phyloP scores from a whole-genome alignment of 495 filamentous ascomycete species.

The Cercophora newfieldiana region DNA sequence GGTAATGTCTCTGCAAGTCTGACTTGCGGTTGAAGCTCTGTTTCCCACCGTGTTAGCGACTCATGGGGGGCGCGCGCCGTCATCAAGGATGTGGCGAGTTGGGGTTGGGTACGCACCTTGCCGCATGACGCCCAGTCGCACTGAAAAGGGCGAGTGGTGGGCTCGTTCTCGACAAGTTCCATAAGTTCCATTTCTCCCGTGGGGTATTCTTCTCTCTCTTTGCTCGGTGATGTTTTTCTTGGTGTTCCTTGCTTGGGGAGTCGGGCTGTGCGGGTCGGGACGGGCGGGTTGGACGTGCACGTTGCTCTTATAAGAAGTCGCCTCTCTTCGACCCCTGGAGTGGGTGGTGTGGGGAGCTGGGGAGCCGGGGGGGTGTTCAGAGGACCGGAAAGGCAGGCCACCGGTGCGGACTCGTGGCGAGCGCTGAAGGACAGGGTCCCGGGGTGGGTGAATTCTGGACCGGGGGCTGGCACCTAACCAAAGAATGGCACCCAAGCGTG shows the following conservation, averaged over 20 bases:
- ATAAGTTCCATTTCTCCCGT: constrained; percentile 51
- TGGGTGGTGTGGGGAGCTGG: constrained; percentile 31
- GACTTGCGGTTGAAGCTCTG: constrained; percentile 94
- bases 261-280: constrained; percentile 24
- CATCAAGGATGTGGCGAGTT: neutral
- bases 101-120: constrained; percentile 45
- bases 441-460: constrained; percentile 25
- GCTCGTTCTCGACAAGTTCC: constrained; percentile 56
- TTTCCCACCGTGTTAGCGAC: constrained; percentile 39
- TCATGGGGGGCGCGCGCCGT: neutral
- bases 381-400: constrained; percentile 20
- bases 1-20: constrained; percentile 82
- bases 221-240: constrained; percentile 13
- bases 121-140: constrained; percentile 54
- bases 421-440: constrained; percentile 16
- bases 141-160: constrained; percentile 51
- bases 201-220: constrained; percentile 8
- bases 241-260: constrained; percentile 27
- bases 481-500: constrained; percentile 39
- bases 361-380: neutral
- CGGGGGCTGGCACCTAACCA: constrained; percentile 27
- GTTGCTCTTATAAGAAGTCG: constrained; percentile 36
- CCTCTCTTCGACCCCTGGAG: constrained; percentile 21
- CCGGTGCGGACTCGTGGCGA: constrained; percentile 22
- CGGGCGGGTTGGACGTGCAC: constrained; percentile 30